phyloP scores from a whole-genome alignment of 257 asterid species.

The Voacanga thouarsii region DNA sequence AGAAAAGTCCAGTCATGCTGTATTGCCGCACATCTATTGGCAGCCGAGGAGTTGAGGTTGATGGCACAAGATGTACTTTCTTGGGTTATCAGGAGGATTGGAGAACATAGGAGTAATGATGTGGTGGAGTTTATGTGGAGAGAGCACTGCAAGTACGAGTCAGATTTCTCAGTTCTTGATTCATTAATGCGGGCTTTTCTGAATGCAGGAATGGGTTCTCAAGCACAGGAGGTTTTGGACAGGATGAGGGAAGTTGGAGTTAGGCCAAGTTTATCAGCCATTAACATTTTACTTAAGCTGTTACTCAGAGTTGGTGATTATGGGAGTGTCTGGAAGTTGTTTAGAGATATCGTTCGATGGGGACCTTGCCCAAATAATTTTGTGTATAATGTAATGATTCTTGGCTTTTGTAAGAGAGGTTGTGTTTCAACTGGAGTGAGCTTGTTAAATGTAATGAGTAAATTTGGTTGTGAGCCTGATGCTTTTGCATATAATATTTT shows the following conservation, averaged over 20 bases:
- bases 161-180: constrained; percentile 64
- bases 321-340: constrained; percentile 75
- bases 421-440: constrained; percentile 57
- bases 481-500: constrained; percentile 62
- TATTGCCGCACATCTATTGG: constrained; percentile 52
- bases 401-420: constrained; percentile 79
- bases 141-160: constrained; percentile 31
- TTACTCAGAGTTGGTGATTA: constrained; percentile 66
- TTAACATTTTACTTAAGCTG: constrained; percentile 53
- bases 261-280: constrained; percentile 63
- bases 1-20: constrained; percentile 46
- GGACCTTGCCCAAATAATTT: constrained; percentile 65
- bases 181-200: constrained; percentile 77
- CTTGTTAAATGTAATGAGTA: constrained; percentile 65
- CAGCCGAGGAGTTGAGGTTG: constrained; percentile 43
- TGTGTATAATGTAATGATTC: constrained; percentile 65
- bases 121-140: constrained; percentile 55
- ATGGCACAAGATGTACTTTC: constrained; percentile 74
- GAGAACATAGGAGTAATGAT: constrained; percentile 59
- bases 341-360: constrained; percentile 55
- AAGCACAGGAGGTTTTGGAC: constrained; percentile 58
- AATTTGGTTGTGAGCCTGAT: constrained; percentile 70
- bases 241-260: constrained; percentile 67
- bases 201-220: constrained; percentile 53
- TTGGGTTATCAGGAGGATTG: constrained; percentile 60